These are phyloP conservation scores for Acer yangbiense DNA, from an alignment of 345 rosid genomes.

Conservation along the genomic window DNA sequence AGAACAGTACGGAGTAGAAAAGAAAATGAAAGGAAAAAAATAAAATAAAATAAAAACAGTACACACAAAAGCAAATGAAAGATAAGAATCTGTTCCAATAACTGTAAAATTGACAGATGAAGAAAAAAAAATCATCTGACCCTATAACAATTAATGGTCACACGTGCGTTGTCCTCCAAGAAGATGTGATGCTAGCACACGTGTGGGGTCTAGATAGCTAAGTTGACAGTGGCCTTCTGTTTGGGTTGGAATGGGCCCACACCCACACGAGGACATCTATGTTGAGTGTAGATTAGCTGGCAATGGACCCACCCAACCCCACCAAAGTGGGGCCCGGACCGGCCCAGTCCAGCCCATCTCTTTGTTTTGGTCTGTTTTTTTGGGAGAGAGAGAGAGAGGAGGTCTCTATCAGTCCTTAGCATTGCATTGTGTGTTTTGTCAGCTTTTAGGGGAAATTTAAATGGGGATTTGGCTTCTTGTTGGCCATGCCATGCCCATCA, in stretches of 20 bases:
- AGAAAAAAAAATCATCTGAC: too few relatives aligned
- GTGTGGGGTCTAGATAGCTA: slow-evolving; percentile 30
- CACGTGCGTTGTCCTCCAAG: background rate
- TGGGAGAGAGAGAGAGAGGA: slow-evolving; percentile 9
- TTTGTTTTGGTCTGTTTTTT: slow-evolving; percentile 11
- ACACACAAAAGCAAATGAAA: too few relatives aligned
- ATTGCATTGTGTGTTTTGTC: slow-evolving; percentile 36
- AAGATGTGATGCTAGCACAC: slow-evolving; percentile 23
- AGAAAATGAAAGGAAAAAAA: too few relatives aligned
- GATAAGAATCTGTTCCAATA: too few relatives aligned
- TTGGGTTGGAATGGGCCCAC: slow-evolving; percentile 3
- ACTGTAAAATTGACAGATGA: background rate
- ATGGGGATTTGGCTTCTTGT: slow-evolving; percentile 16
- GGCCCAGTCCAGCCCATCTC: background rate
- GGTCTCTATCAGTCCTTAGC: slow-evolving; percentile 31
- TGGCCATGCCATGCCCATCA: slow-evolving; percentile 6
- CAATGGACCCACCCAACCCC: slow-evolving; percentile 18
- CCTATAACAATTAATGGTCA: background rate
- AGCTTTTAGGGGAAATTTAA: slow-evolving; percentile 19
- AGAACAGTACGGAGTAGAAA: background rate
- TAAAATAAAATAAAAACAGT: too few relatives aligned
- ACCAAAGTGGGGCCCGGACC: background rate
- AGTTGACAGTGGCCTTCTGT: slow-evolving; percentile 24
- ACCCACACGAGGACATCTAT: slow-evolving; percentile 33
- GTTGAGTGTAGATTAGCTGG: slow-evolving; percentile 31